A percentile compares a stretch with the other conserved stretches of the same genome.
Conservation (phyloP, 768 basidiomycete genomes). For the Agaricus subrufescens region DNA sequence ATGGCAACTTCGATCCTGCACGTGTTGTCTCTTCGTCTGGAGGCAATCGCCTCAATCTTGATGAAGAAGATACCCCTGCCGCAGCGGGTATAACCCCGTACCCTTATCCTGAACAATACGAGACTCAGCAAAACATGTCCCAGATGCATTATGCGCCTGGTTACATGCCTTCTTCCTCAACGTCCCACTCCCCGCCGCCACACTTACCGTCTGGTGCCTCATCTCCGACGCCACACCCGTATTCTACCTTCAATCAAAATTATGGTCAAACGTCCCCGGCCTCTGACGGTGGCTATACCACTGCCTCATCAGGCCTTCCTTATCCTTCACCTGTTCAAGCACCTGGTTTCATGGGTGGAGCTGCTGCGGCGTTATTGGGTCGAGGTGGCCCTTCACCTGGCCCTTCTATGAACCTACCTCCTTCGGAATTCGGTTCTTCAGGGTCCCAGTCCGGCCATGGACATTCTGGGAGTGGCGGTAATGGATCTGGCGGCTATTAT, state of each 20-base stretch:
- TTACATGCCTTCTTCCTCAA: background rate
- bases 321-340: background rate
- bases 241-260: background rate
- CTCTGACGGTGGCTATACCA: conserved; percentile 1
- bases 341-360: background rate
- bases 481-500: background rate
- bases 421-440: conserved; percentile 4
- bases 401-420: background rate
- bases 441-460: background rate
- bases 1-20: conserved; percentile 39
- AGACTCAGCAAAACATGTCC: background rate
- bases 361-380: background rate
- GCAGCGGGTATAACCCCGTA: background rate
- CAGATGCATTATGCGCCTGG: background rate
- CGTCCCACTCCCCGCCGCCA: background rate
- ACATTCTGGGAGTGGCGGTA: background rate
- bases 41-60: background rate
- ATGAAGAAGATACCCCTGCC: background rate
- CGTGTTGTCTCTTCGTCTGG: conserved; percentile 1
- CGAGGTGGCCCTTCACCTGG: conserved; percentile 1
- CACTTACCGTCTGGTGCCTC: no score
- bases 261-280: background rate
- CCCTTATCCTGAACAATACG: background rate
- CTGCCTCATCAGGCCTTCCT: background rate
- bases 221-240: background rate